Conservation (phyloP, 306 rosid genomes). For the Herpetospermum pedunculosum region DNA sequence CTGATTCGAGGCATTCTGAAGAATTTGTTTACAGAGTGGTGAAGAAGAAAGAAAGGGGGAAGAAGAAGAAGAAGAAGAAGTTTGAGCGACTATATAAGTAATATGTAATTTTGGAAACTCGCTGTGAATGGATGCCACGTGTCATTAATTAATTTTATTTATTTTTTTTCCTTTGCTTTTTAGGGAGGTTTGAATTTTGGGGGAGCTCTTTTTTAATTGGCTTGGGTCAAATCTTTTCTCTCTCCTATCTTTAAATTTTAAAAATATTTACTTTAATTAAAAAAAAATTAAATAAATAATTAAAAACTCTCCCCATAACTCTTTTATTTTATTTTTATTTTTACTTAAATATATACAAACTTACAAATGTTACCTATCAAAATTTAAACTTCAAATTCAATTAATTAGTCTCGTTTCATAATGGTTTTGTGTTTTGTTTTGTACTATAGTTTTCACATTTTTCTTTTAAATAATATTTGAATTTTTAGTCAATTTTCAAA, state of each 20-base stretch:
- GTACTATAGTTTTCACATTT: too few species aligned
- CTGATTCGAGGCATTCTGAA: constrained; percentile 24
- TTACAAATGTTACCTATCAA: too few species aligned
- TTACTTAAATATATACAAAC: too few species aligned
- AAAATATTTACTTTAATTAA: too few species aligned
- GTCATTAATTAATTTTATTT: not conserved
- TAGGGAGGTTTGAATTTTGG: not conserved
- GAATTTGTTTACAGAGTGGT: not conserved
- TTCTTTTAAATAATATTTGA: too few species aligned
- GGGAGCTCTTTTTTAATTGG: not conserved
- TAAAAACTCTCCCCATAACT: not conserved
- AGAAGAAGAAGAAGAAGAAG: not conserved
- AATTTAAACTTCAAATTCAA: too few species aligned
- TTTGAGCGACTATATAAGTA: not conserved
- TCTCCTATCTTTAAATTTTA: not conserved
- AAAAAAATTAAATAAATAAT: not conserved
- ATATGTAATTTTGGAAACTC: not conserved
- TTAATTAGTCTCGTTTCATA: too few species aligned
- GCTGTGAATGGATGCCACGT: not conserved
- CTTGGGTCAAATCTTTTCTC: not conserved
- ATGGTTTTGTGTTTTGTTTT: too few species aligned
- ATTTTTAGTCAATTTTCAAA: too few species aligned
- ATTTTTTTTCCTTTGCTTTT: not conserved
- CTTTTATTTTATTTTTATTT: too few species aligned
- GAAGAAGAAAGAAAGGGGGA: not conserved